Percentiles rank a stretch among this genome's conserved stretches.
Evolutionary conservation across 2,329 filamentous ascomycete species (phyloP).

Genomic region (Botrytis fabae): DNA sequence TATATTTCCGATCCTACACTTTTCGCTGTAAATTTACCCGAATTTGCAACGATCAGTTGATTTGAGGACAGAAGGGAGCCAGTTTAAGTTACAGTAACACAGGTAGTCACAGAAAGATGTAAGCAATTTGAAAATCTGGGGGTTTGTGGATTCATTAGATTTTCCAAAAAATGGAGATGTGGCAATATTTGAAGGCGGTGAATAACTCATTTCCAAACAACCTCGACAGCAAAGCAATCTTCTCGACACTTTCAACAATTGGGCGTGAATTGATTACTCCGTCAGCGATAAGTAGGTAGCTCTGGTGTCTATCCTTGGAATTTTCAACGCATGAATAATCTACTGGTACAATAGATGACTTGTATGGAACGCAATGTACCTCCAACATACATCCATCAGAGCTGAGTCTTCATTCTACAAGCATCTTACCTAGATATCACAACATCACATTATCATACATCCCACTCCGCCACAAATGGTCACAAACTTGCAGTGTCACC

Average conservation of each 20-base stretch:
- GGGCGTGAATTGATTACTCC: not conserved
- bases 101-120: not conserved
- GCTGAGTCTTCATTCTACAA: slow-evolving; percentile 4
- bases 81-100: not conserved
- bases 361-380: not conserved
- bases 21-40: not conserved
- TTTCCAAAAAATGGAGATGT: not conserved
- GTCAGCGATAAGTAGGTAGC: not conserved
- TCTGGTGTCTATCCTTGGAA: not conserved
- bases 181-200: not conserved
- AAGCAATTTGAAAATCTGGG: too few relatives aligned
- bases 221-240: not conserved
- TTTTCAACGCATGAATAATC: not conserved
- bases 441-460: not conserved
- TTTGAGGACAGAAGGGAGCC: not conserved
- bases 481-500: not conserved
- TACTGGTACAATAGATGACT: not conserved
- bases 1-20: not conserved
- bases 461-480: not conserved
- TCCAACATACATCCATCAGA: not conserved
- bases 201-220: not conserved
- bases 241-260: not conserved
- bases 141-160: not conserved
- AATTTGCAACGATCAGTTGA: not conserved
- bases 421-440: not conserved